Evolutionary conservation across 2,329 filamentous ascomycete genomes (phyloP).

Genomic region (Fusarium continuum): DNA sequence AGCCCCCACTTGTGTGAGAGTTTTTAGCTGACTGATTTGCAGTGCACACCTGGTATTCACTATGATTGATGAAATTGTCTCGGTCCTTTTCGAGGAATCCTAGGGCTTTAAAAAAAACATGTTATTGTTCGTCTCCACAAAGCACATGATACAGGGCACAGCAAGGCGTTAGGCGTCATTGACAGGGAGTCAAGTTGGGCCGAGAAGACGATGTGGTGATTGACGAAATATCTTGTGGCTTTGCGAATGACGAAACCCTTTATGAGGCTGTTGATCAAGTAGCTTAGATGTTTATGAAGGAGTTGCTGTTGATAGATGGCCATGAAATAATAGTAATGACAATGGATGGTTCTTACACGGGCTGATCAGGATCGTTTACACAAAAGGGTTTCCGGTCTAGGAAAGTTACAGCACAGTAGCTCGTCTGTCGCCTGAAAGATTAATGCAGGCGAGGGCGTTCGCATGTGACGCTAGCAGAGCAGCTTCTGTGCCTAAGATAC

Average conservation of each 20-base stretch:
- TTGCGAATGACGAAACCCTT: neutral
- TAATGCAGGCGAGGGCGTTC: constrained; percentile 35
- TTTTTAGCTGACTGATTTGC: constrained; percentile 23
- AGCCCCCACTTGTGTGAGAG: neutral
- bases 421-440: constrained; percentile 15
- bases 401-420: neutral
- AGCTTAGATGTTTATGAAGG: constrained; percentile 4
- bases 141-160: constrained; percentile 29
- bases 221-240: constrained; percentile 22
- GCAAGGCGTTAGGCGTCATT: constrained; percentile 40
- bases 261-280: neutral
- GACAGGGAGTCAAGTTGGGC: constrained; percentile 26
- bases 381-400: constrained; percentile 1
- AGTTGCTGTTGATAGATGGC: constrained; percentile 3
- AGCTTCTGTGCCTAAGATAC: constrained; percentile 20
- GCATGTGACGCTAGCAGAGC: constrained; percentile 35
- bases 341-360: neutral
- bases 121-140: constrained; percentile 13
- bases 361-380: neutral
- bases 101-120: constrained; percentile 17
- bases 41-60: constrained; percentile 76
- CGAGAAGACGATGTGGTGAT: constrained; percentile 16
- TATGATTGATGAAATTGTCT: constrained; percentile 74
- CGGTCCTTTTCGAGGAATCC: constrained; percentile 67
- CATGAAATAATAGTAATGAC: constrained; percentile 28